These are phyloP conservation scores for Fusarium haematococcum DNA, from an alignment of 2,329 filamentous ascomycete genomes.

Conservation along the genomic window DNA sequence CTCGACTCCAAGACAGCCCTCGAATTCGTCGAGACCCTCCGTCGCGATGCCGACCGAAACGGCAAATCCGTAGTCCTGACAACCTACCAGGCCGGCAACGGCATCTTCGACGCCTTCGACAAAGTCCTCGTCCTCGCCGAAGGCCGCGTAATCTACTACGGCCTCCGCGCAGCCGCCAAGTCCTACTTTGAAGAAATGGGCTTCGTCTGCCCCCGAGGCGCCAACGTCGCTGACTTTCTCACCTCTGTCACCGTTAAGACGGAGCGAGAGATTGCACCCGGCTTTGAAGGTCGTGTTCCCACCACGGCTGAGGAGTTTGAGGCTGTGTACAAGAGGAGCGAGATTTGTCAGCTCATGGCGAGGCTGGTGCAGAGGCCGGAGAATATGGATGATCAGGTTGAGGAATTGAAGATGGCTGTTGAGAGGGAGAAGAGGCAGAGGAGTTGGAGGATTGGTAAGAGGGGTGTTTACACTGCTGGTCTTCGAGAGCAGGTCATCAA, in stretches of 20 bases:
- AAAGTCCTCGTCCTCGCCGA: constrained; percentile 78
- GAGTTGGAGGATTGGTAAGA: constrained; percentile 23
- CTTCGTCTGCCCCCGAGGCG: constrained; percentile 61
- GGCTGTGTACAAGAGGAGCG: constrained; percentile 47
- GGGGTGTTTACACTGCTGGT: constrained; percentile 43
- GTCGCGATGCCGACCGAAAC: constrained; percentile 72
- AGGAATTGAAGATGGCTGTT: constrained; percentile 50
- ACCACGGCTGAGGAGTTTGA: constrained; percentile 72
- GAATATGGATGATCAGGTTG: constrained; percentile 52
- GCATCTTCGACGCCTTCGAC: constrained; percentile 74
- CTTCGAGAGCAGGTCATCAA: constrained; percentile 46
- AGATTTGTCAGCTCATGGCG: neutral
- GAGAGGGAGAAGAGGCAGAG: constrained; percentile 41
- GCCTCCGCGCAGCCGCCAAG: constrained; percentile 69
- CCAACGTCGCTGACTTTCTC: constrained; percentile 76
- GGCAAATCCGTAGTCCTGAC: constrained; percentile 76
- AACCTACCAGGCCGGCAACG: constrained; percentile 74
- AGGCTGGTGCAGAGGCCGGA: constrained; percentile 20
- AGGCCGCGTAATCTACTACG: constrained; percentile 75
- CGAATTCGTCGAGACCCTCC: constrained; percentile 72
- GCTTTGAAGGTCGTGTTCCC: constrained; percentile 68
- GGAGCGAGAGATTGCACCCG: constrained; percentile 69
- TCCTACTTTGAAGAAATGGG: constrained; percentile 76
- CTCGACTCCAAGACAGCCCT: constrained; percentile 78
- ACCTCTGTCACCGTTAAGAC: constrained; percentile 74